Evolutionary conservation across 305 asterid species (phyloP).

Genomic region (Petunia hybrid): DNA sequence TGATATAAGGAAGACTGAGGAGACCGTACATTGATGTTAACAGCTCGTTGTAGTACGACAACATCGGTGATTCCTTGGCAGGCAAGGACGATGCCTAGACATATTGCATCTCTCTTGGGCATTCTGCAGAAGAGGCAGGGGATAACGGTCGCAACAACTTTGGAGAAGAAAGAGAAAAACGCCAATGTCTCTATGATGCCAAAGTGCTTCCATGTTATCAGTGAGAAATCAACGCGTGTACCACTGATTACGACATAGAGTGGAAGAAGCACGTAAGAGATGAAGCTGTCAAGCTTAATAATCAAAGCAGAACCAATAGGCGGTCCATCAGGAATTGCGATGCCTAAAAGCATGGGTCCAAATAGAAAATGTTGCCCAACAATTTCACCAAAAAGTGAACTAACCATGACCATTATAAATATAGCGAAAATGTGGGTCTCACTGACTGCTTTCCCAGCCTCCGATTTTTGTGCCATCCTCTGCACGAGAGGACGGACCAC

Average conservation of each 20-base stretch:
- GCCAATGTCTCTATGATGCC: constrained; percentile 42
- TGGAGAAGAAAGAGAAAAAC: constrained; percentile 33
- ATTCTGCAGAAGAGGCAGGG: constrained; percentile 42
- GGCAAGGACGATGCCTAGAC: constrained; percentile 48
- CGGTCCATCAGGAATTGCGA: constrained; percentile 52
- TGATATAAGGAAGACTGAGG: not conserved
- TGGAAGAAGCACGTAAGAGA: constrained; percentile 47
- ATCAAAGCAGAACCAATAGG: constrained; percentile 54
- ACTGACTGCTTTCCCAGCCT: constrained; percentile 35
- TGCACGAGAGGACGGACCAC: constrained; percentile 41
- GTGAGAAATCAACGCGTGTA: constrained; percentile 44
- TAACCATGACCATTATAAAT: constrained; percentile 38
- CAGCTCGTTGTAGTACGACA: constrained; percentile 46
- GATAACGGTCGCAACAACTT: constrained; percentile 44
- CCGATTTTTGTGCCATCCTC: constrained; percentile 36
- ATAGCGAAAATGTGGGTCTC: constrained; percentile 39
- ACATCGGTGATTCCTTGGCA: constrained; percentile 55
- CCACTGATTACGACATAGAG: constrained; percentile 49
- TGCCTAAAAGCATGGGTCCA: constrained; percentile 51
- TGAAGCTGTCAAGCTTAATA: constrained; percentile 46
- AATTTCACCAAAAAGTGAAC: constrained; percentile 42
- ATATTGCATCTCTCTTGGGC: constrained; percentile 41
- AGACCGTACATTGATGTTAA: constrained; percentile 35
- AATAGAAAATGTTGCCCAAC: constrained; percentile 46
- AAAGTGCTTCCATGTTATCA: constrained; percentile 39